phyloP scores from a whole-genome alignment of 495 filamentous ascomycete species.

The Aspergillus cavernicola region DNA sequence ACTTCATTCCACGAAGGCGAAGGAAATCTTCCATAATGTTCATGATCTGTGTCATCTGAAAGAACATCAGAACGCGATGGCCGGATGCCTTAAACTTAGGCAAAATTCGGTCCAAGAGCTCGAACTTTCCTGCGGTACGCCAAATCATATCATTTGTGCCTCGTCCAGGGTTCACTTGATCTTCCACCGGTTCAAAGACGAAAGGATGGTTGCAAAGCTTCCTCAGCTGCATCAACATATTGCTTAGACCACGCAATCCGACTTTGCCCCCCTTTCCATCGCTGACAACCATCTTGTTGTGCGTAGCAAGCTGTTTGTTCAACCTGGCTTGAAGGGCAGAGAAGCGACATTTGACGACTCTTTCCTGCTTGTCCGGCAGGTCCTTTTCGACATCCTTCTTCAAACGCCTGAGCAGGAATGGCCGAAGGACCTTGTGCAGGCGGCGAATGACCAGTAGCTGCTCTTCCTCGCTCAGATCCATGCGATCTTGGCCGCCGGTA shows the following conservation, averaged over 20 bases:
- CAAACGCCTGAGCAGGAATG: slow-evolving; percentile 94
- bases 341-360: slow-evolving; percentile 98
- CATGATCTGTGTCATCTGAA: slow-evolving; percentile 99
- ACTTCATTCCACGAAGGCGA: slow-evolving; percentile 72
- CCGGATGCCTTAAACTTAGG: slow-evolving; percentile 87
- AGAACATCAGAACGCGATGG: slow-evolving; percentile 98
- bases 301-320: slow-evolving; percentile 92
- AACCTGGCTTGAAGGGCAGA: slow-evolving; percentile 89
- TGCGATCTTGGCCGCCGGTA: slow-evolving; percentile 95
- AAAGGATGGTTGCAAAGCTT: slow-evolving; percentile 99
- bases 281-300: slow-evolving; percentile 89
- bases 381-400: slow-evolving; percentile 99
- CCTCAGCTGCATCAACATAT: slow-evolving; percentile 99
- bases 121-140: slow-evolving; percentile 96
- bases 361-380: slow-evolving; percentile 95
- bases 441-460: slow-evolving; percentile 96
- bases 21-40: slow-evolving; percentile 99
- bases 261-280: slow-evolving; percentile 96
- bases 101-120: slow-evolving; percentile 85
- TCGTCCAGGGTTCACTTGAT: slow-evolving; percentile 89
- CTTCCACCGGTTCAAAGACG: slow-evolving; percentile 95
- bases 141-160: slow-evolving; percentile 89
- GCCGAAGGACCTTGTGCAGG: slow-evolving; percentile 94
- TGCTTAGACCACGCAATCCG: slow-evolving; percentile 90
- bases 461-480: slow-evolving; percentile 99